Evolutionary conservation across 2,329 filamentous ascomycete species (phyloP).

Genomic region (Pestalotiopsis sp.): DNA sequence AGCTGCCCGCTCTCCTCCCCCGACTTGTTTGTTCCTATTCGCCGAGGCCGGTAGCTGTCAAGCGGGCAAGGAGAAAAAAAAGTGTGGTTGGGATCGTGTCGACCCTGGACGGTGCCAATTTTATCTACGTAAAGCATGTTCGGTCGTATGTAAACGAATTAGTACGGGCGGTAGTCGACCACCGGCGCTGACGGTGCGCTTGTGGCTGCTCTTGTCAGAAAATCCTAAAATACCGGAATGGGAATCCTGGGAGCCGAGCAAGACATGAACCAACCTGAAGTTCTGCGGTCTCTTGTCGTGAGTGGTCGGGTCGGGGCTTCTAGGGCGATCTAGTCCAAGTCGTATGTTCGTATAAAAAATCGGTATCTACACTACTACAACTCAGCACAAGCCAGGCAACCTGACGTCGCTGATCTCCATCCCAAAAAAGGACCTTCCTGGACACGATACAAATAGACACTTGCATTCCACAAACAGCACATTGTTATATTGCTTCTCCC

Average conservation of each 20-base stretch:
- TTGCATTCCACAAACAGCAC: background rate
- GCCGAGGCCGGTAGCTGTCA: background rate
- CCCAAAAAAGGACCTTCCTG: background rate
- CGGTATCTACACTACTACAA: background rate
- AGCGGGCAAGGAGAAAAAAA: background rate
- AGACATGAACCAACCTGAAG: background rate
- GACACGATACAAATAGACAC: conserved; percentile 3
- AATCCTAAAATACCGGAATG: background rate
- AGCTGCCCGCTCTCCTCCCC: background rate
- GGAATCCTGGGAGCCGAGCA: background rate
- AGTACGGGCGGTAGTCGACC: background rate
- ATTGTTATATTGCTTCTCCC: background rate
- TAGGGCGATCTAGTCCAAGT: background rate
- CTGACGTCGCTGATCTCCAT: conserved; percentile 2
- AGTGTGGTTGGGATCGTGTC: background rate
- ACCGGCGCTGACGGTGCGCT: background rate
- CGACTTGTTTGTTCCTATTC: background rate
- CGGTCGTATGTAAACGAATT: background rate
- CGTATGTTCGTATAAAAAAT: background rate
- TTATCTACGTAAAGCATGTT: background rate
- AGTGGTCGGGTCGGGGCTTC: background rate
- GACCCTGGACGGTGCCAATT: background rate
- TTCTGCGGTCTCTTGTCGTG: background rate
- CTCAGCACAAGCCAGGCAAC: conserved; percentile 4
- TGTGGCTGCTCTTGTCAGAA: background rate